Conservation (phyloP, 768 basidiomycete species). For the Kwoniella botswanensis region DNA sequence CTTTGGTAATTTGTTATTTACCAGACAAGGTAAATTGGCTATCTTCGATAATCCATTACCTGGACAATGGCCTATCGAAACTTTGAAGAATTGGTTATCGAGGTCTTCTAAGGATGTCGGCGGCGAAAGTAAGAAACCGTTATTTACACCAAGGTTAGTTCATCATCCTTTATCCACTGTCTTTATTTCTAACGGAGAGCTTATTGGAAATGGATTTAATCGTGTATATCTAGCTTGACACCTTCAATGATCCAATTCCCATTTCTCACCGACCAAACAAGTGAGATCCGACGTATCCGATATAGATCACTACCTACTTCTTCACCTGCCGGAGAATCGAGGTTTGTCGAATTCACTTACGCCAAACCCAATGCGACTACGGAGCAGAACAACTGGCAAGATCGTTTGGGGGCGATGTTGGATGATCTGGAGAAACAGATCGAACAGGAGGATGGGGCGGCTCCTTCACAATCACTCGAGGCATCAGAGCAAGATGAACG, state of each 20-base stretch:
- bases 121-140: constrained; percentile 4
- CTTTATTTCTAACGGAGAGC: neutral
- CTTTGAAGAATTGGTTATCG: constrained; percentile 10
- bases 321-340: constrained; percentile 1
- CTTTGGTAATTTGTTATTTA: constrained; percentile 16
- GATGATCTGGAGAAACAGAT: constrained; percentile 22
- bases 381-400: constrained; percentile 20
- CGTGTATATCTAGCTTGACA: constrained; percentile 9
- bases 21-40: constrained; percentile 18
- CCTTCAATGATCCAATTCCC: constrained; percentile 25
- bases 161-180: neutral
- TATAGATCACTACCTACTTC: constrained; percentile 12
- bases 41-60: constrained; percentile 22
- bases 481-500: neutral
- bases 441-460: neutral
- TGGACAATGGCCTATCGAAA: constrained; percentile 21
- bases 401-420: constrained; percentile 14
- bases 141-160: constrained; percentile 24
- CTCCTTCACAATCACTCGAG: neutral
- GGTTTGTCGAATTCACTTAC: constrained; percentile 16
- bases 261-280: neutral
- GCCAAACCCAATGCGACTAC: neutral
- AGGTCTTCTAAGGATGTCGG: neutral
- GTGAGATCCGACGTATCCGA: constrained; percentile 4
- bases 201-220: neutral